Conservation (phyloP, 75 land plant species). For the Selaginella moellendorffii region DNA sequence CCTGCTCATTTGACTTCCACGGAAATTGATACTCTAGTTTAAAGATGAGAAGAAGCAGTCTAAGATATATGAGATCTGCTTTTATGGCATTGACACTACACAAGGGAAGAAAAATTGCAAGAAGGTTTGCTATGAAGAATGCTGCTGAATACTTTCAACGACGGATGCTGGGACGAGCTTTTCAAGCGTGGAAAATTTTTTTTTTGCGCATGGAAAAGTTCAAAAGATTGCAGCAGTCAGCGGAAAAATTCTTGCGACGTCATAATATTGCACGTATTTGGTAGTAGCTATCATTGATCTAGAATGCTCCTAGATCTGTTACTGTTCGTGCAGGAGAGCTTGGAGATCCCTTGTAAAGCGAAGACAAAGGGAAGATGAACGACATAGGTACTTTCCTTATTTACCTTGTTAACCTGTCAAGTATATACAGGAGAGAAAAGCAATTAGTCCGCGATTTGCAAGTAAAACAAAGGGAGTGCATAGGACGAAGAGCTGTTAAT, state of each 20-base stretch:
- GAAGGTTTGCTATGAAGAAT: constrained; percentile 6
- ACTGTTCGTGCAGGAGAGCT: constrained; percentile 14
- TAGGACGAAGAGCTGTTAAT: constrained; percentile 12
- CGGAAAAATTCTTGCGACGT: constrained; percentile 14
- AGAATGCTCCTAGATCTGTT: background rate
- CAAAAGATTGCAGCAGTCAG: constrained; percentile 14
- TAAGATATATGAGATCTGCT: constrained; percentile 22
- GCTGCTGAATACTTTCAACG: constrained; percentile 10
- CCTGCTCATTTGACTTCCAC: background rate
- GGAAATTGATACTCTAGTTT: background rate
- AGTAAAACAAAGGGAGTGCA: constrained; percentile 6
- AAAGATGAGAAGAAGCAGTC: constrained; percentile 24
- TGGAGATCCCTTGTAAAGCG: constrained; percentile 16
- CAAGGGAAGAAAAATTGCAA: constrained; percentile 7
- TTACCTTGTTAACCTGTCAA: background rate
- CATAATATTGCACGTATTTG: constrained; percentile 13
- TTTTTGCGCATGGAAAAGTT: constrained; percentile 9
- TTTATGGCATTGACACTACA: constrained; percentile 26
- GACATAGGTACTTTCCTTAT: constrained; percentile 13
- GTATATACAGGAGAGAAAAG: constrained; percentile 19
- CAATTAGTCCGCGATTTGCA: constrained; percentile 13
- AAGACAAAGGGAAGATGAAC: constrained; percentile 8
- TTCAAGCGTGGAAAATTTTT: constrained; percentile 12
- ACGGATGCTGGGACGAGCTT: constrained; percentile 12
- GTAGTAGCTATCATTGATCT: constrained; percentile 1